Evolutionary conservation across 257 asterid genomes (phyloP).

Genomic region (Nemophila menziesii): DNA sequence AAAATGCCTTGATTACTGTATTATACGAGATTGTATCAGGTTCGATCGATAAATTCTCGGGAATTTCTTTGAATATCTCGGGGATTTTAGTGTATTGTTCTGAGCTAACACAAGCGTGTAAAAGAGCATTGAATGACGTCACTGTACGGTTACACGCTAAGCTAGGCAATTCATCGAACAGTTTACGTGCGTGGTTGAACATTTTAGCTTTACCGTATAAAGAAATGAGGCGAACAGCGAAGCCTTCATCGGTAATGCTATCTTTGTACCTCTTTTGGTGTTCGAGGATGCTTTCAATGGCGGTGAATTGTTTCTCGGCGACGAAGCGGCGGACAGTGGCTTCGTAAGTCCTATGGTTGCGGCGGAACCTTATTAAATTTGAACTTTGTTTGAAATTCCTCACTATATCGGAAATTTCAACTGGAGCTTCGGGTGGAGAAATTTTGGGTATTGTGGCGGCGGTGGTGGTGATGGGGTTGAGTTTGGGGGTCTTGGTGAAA

Average conservation of each 20-base stretch:
- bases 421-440: no score
- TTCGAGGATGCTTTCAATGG: constrained; percentile 11
- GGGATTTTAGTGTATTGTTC: constrained; percentile 13
- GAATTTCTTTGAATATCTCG: constrained; percentile 29
- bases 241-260: constrained; percentile 8
- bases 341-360: constrained; percentile 1
- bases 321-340: constrained; percentile 9
- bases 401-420: constrained; percentile 6
- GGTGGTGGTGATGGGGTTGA: not conserved
- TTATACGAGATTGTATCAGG: constrained; percentile 36
- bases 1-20: constrained; percentile 24
- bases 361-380: constrained; percentile 19
- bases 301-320: constrained; percentile 4
- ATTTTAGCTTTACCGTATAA: constrained; percentile 31
- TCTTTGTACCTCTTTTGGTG: constrained; percentile 19
- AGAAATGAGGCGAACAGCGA: constrained; percentile 18
- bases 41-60: constrained; percentile 24
- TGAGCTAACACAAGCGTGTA: constrained; percentile 29
- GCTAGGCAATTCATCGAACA: constrained; percentile 57
- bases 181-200: constrained; percentile 28
- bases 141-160: constrained; percentile 34
- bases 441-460: not conserved
- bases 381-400: constrained; percentile 30
- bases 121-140: constrained; percentile 36
- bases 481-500: constrained; percentile 1